A percentile compares a stretch with the other conserved stretches of the same genome.
Conservation (phyloP, 257 asterid genomes). For the Forsythia viridissima region DNA sequence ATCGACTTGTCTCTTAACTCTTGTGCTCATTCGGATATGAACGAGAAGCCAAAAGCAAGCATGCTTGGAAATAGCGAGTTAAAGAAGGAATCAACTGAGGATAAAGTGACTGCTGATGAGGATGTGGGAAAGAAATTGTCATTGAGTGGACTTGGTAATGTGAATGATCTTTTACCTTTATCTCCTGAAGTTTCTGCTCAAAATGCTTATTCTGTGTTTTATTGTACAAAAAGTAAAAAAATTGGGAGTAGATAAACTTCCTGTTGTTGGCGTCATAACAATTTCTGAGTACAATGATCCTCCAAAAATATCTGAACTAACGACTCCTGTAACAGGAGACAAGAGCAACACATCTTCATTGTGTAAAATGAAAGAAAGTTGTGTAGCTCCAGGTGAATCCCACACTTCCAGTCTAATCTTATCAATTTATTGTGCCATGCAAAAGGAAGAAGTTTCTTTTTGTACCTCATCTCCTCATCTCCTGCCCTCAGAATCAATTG, state of each 20-base stretch:
- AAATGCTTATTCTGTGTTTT: conserved; percentile 19
- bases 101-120: conserved; percentile 37
- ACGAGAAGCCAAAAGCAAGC: conserved; percentile 38
- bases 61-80: conserved; percentile 30
- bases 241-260: conserved; percentile 49
- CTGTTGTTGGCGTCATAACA: conserved; percentile 46
- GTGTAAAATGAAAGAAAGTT: conserved; percentile 28
- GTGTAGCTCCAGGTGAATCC: conserved; percentile 24
- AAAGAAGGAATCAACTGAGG: conserved; percentile 35
- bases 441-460: conserved; percentile 27
- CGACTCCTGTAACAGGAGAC: conserved; percentile 29
- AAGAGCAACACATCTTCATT: conserved; percentile 17
- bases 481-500: conserved; percentile 27
- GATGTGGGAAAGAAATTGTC: conserved; percentile 14
- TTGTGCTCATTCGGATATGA: conserved; percentile 37
- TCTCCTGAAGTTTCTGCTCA: conserved; percentile 26
- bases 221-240: conserved; percentile 33
- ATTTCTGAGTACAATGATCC: conserved; percentile 31
- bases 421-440: conserved; percentile 29
- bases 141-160: conserved; percentile 6
- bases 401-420: conserved; percentile 16
- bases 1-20: conserved; percentile 55
- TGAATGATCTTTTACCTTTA: conserved; percentile 9
- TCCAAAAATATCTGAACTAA: conserved; percentile 18
- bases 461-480: conserved; percentile 19